Evolutionary conservation across 371 early-diverging fungal genomes (phyloP), one percentile per base, ranked within the genome.

Genomic region (Apophysomyces ossiformis): DNA sequence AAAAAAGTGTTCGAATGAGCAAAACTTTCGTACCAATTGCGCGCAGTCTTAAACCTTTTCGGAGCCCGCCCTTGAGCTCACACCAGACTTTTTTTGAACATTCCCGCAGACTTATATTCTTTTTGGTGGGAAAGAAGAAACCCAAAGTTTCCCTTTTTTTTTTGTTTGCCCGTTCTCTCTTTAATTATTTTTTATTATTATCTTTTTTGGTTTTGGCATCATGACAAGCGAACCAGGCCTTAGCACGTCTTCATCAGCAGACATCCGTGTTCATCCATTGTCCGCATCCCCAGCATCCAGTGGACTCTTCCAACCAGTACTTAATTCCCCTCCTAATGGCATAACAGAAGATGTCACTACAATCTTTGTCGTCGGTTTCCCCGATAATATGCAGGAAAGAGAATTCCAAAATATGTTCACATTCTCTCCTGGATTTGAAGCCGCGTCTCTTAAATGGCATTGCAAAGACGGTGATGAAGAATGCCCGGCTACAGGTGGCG

Each of bases 321-420:
- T 35, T 38, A 58, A 39, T 63, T 66, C 65, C 21, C 64, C 65
- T 37, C 69, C 57, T 37, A 64, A 45, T 11, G 58, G 36, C 36
- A 59, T 35, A 26, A 58, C 57, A 5, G 90, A 90, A 50, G 87
- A 90, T 69, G 85, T 98, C 64, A 92, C 94, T 2, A 97, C 98
- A 47, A 96, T 98, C 67, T 98, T 97, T 85, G 96, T 97, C 2
- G 96, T 96, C 16, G 99, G 99, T 4, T 96, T 98, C 65, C 99
- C 99, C 21, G 96, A 97, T 39, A 96, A 98, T 78, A 94, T 97
- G 91, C 87, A 86, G 70, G 99, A 98, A 77, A 79, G 99, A 68
- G 99, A 98, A 80, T 97, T 98, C 70, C 95, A 95, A 69, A 97
- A 96, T 77, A 96, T 97, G 96, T 98, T 98, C 82, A 91, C 89